Evolutionary conservation across 177 flowering plant genomes (phyloP).

Genomic region (Vitis hybrid): DNA sequence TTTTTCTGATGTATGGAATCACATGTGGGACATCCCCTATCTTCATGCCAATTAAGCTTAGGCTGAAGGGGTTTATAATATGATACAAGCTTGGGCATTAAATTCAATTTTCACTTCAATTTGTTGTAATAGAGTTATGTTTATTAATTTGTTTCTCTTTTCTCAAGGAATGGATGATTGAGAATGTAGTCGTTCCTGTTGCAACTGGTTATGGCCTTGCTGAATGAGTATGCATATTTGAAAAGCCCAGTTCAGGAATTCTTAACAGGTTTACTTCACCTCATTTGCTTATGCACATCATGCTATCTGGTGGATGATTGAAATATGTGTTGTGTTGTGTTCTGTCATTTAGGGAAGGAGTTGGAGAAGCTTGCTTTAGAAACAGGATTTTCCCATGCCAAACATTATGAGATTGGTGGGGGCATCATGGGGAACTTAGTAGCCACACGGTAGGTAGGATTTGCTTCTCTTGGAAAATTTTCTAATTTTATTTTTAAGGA

Average conservation of each 20-base stretch:
- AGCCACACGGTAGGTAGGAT: conserved; percentile 34
- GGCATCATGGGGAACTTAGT: conserved; percentile 70
- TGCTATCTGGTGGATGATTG: neutral
- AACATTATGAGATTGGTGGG: conserved; percentile 48
- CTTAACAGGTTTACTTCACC: conserved; percentile 61
- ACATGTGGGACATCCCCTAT: too few relatives aligned
- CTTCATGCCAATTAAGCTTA: too few relatives aligned
- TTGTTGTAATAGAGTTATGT: neutral
- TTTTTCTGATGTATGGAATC: too few relatives aligned
- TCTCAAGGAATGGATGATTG: conserved; percentile 84
- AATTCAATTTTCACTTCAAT: neutral
- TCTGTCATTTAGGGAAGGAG: conserved; percentile 44
- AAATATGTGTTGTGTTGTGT: neutral
- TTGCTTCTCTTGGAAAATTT: too few relatives aligned
- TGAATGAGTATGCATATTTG: conserved; percentile 68
- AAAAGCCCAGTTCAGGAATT: conserved; percentile 71
- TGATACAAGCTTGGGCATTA: neutral
- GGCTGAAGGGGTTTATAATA: neutral
- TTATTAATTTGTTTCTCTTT: neutral
- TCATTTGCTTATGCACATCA: neutral
- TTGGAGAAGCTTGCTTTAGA: conserved; percentile 60
- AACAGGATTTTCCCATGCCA: conserved; percentile 51
- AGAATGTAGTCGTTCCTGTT: conserved; percentile 82
- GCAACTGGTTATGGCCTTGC: conserved; percentile 69
- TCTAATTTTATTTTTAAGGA: too few relatives aligned